phyloP scores from a whole-genome alignment of 176 grass and related monocot species.

The Urochloa ruziziensis region DNA sequence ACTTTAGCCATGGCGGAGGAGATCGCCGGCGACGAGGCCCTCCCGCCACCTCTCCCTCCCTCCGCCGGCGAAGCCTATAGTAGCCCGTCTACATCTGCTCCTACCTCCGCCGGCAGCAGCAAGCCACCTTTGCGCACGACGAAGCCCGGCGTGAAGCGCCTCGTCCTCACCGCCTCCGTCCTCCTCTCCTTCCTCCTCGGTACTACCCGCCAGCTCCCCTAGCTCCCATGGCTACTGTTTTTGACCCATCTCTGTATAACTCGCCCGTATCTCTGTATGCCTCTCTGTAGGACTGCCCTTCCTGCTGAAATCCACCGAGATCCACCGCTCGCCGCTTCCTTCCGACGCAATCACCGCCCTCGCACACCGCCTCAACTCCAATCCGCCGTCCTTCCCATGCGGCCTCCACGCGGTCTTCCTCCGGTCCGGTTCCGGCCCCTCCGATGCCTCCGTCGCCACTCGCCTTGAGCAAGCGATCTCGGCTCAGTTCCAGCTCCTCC shows the following conservation, averaged over 20 bases:
- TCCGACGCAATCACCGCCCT: slow-evolving; percentile 69
- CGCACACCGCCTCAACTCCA: slow-evolving; percentile 52
- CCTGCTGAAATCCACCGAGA: slow-evolving; percentile 84
- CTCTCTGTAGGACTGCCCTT: slow-evolving; percentile 54
- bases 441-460: slow-evolving; percentile 33
- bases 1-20: slow-evolving; percentile 47
- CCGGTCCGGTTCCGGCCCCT: background rate
- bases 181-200: slow-evolving; percentile 73
- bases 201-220: slow-evolving; percentile 12
- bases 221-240: background rate
- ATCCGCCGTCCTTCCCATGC: slow-evolving; percentile 56
- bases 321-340: slow-evolving; percentile 84
- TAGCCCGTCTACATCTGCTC: background rate
- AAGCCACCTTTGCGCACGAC: slow-evolving; percentile 19
- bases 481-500: slow-evolving; percentile 30
- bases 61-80: background rate
- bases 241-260: background rate
- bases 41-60: background rate
- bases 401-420: slow-evolving; percentile 69
- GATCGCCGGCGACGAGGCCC: slow-evolving; percentile 40
- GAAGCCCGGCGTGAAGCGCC: slow-evolving; percentile 70
- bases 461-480: slow-evolving; percentile 50
- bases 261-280: background rate
- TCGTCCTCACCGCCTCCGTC: slow-evolving; percentile 64
- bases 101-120: background rate